phyloP scores from a whole-genome alignment of 2,329 filamentous ascomycete genomes.

The Trichoderma oligosporum region DNA sequence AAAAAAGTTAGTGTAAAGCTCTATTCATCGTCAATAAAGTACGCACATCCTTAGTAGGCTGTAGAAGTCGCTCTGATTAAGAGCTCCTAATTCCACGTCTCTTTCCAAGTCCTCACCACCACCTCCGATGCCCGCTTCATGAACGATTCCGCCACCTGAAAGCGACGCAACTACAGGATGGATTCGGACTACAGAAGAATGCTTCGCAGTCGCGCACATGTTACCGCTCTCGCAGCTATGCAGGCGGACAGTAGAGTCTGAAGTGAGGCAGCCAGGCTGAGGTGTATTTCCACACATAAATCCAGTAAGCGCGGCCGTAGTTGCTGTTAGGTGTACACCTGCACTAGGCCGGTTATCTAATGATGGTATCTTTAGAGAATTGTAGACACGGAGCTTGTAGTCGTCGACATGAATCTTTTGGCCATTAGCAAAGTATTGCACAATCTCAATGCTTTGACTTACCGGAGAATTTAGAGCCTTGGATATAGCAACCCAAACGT shows the following conservation, averaged over 20 bases:
- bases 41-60: slow-evolving; percentile 40
- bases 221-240: slow-evolving; percentile 83
- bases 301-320: slow-evolving; percentile 66
- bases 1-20: not conserved
- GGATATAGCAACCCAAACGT: slow-evolving; percentile 82
- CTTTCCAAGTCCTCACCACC: slow-evolving; percentile 72
- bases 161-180: slow-evolving; percentile 70
- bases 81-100: slow-evolving; percentile 60
- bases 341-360: slow-evolving; percentile 38
- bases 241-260: slow-evolving; percentile 58
- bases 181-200: slow-evolving; percentile 64
- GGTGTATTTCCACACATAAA: slow-evolving; percentile 70
- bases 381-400: slow-evolving; percentile 74
- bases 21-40: not conserved
- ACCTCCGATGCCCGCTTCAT: slow-evolving; percentile 73
- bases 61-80: slow-evolving; percentile 51
- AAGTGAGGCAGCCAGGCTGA: slow-evolving; percentile 69
- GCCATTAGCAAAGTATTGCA: slow-evolving; percentile 17
- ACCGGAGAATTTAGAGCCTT: slow-evolving; percentile 63
- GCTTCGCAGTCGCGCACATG: slow-evolving; percentile 50
- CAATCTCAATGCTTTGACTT: slow-evolving; percentile 19
- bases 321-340: slow-evolving; percentile 46
- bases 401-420: slow-evolving; percentile 71
- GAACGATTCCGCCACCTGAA: slow-evolving; percentile 57
- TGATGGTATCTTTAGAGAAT: slow-evolving; percentile 51